phyloP scores from a whole-genome alignment of 176 grass and related monocot species.

The Tillandsia fasciculata region DNA sequence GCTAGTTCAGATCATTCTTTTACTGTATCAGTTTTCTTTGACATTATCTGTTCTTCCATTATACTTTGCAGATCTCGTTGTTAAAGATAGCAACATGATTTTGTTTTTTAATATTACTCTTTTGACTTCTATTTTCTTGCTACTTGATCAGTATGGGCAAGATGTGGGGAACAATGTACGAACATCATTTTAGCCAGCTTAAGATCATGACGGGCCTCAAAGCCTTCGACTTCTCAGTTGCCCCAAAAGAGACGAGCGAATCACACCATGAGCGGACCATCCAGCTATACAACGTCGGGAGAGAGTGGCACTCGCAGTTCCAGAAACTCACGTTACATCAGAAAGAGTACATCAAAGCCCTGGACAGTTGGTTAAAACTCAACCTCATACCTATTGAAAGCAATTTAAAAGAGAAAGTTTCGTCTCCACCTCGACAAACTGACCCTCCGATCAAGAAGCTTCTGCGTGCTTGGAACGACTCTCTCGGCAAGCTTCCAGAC shows the following conservation, averaged over 20 bases:
- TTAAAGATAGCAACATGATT: too few species aligned
- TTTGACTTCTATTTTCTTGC: too few species aligned
- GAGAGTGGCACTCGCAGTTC: slow-evolving; percentile 67
- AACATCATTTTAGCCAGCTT: slow-evolving; percentile 46
- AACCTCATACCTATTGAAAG: slow-evolving; percentile 86
- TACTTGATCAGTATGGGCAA: slow-evolving; percentile 47
- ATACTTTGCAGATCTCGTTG: too few species aligned
- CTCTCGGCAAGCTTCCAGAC: slow-evolving; percentile 60
- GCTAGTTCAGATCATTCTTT: too few species aligned
- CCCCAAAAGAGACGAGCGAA: slow-evolving; percentile 58
- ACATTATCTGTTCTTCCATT: not conserved
- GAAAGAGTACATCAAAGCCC: slow-evolving; percentile 65
- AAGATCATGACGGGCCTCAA: slow-evolving; percentile 26
- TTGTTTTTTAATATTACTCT: too few species aligned
- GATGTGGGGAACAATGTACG: slow-evolving; percentile 75
- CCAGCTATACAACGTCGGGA: slow-evolving; percentile 47
- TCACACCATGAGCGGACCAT: slow-evolving; percentile 42
- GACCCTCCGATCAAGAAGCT: slow-evolving; percentile 67
- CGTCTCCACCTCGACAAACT: slow-evolving; percentile 51
- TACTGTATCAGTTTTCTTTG: not conserved
- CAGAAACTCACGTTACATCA: slow-evolving; percentile 67
- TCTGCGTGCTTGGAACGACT: slow-evolving; percentile 70
- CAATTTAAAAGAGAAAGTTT: slow-evolving; percentile 77
- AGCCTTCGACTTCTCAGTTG: slow-evolving; percentile 37
- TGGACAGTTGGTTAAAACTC: slow-evolving; percentile 77